These are phyloP conservation scores for Dianthus caryophyllus DNA, from an alignment of 148 eudicot genomes.

Conservation along the genomic window DNA sequence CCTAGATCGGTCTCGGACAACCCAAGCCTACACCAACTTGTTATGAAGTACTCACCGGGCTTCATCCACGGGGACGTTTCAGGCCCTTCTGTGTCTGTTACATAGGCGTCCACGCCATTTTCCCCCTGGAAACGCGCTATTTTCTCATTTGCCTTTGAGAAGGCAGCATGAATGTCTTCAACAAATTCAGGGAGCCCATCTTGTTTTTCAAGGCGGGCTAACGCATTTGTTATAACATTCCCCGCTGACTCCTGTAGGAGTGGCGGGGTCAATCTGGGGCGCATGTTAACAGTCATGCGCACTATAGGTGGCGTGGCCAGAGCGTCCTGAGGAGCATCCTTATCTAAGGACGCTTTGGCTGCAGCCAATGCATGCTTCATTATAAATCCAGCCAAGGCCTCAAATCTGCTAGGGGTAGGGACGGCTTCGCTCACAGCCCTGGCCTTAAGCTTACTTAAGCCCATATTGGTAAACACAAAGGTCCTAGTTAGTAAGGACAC, in stretches of 20 bases:
- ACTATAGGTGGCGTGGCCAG: not conserved
- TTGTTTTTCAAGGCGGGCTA: constrained; percentile 7
- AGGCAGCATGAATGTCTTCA: not conserved
- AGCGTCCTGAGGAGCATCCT: not conserved
- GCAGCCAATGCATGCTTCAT: not conserved
- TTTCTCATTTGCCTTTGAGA: not conserved
- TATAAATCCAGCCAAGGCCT: constrained; percentile 4
- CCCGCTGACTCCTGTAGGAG: not conserved
- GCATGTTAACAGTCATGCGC: not conserved
- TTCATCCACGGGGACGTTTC: not conserved
- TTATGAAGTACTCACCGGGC: not conserved
- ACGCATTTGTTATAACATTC: not conserved
- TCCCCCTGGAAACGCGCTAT: not conserved
- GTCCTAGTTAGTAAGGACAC: no score
- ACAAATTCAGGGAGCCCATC: not conserved
- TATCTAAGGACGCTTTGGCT: not conserved
- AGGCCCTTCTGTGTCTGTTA: not conserved
- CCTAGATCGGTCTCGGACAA: not conserved
- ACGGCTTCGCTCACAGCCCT: not conserved
- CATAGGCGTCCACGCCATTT: not conserved
- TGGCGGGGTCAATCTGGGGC: not conserved
- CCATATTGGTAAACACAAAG: not conserved
- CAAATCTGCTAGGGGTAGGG: not conserved
- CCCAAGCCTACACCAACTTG: constrained; percentile 5
- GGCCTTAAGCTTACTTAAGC: not conserved